Evolutionary conservation across 208 protist species (phyloP), one percentile per base, ranked within the genome.

Genomic region (Phytomonas sp.): DNA sequence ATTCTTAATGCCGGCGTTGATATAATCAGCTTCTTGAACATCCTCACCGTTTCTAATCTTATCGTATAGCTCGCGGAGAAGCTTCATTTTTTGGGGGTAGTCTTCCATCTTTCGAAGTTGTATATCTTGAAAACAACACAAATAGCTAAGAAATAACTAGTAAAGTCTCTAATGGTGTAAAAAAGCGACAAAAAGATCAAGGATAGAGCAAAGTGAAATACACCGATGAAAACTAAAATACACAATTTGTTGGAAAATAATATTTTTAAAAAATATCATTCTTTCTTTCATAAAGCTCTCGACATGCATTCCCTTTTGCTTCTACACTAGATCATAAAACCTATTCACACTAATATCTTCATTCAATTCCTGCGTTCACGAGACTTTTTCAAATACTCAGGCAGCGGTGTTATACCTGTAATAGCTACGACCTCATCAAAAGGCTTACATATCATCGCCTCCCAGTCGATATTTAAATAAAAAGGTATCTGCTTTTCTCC

Each of bases 391-490:
- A 94, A 45, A 71, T 82, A 94, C 19, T 71, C 67, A 10, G 78
- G 77, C 14, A 93, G 78, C n/a, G 89, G 83, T 0, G 78, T 88
- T 60, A 94, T 89, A 67, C 87, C 84, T 29, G 80, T 79, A 40
- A 82, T 72, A 1, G 26, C 52, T 16, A 81, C 59, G 29, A 91
- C 81, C 33, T 91, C 80, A 19, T 83, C 81, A 49, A 84, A 79
- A 11, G 83, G 78, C 31, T 66, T 79, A 23, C 74, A 69, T 30
- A 94, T 75, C 72, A 93, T 80, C 16, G 86, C 79, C 66, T 94
- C 89, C 89, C 89, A 94, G 12, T 60, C 61, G 26, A 92, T 80
- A 36, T 87, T 94, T 14, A 93, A 71, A 64, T 90, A 87, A 67
- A 81, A 90, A 7, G 81, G 77, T 66, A 91, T 77, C 29, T 59